A percentile compares a stretch with the other conserved stretches of the same genome.
Conservation (phyloP, 1,284 basidiomycete genomes). For the Neotropicomus parvogracilis region DNA sequence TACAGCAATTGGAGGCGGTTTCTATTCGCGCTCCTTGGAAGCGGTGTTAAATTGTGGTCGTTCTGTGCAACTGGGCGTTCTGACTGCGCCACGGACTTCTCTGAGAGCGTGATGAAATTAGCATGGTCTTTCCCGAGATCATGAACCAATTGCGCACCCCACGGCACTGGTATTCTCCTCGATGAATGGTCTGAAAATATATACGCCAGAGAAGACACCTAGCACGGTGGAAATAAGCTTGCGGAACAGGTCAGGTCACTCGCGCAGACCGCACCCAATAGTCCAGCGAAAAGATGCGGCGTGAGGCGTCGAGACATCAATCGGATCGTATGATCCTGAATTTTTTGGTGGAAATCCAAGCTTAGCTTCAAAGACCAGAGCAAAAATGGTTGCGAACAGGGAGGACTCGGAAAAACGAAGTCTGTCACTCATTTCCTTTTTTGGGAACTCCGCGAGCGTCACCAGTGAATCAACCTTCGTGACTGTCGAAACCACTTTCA, state of each 20-base stretch:
- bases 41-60: slow-evolving; percentile 3
- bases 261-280: slow-evolving; percentile 25
- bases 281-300: slow-evolving; percentile 28
- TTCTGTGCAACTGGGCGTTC: slow-evolving; percentile 2
- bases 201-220: slow-evolving; percentile 62
- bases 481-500: no score
- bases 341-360: slow-evolving; percentile 27
- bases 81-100: slow-evolving; percentile 3
- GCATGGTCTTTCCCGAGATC: background rate
- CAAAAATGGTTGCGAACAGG: no score
- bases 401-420: no score
- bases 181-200: slow-evolving; percentile 53
- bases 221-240: slow-evolving; percentile 9
- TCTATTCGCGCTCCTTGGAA: slow-evolving; percentile 14
- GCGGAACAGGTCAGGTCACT: background rate
- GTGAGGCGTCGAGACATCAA: slow-evolving; percentile 29
- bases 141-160: slow-evolving; percentile 14
- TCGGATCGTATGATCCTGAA: slow-evolving; percentile 11
- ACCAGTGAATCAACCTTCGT: background rate
- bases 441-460: slow-evolving; percentile 35
- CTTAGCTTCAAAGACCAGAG: background rate
- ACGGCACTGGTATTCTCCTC: slow-evolving; percentile 6
- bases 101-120: slow-evolving; percentile 15
- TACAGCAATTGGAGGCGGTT: background rate
- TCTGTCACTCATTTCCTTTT: slow-evolving; percentile 12